Evolutionary conservation across 1,284 basidiomycete species (phyloP), one percentile per base, ranked within the genome.

Genomic region (Puccinia hordei): DNA sequence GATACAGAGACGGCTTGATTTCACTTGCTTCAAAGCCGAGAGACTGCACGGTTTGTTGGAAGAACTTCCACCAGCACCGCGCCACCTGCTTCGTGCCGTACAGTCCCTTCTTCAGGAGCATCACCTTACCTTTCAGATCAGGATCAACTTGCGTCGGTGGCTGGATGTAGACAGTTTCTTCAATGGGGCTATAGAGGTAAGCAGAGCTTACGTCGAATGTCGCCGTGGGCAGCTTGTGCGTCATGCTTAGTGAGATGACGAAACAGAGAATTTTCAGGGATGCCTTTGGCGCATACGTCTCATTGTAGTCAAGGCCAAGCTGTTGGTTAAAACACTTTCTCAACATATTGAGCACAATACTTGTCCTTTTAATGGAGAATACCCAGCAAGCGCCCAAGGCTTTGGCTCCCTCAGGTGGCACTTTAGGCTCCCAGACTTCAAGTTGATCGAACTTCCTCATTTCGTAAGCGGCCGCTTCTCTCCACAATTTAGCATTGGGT

Each of bases 41-140:
- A 15, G n/a, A n/a, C 33, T 19, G 13, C 61, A 30, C 73, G 61
- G 10, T 33, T 74, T 46, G 33, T 13, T 55, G 24, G 24, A 74
- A 44, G 38, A 74, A 74, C 41, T 57, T 35, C 73, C 73, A 74
- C 73, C 55, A 71, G 30, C 68, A 71, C 3, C 68, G 15, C 22
- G 33, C 68, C 5, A 15, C 68, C 41, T 74, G 24, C 35, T n/a
- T 33, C 1, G 49, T 74, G 3, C 73, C 73, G 22, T 76, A 76
- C 59, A 76, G 12, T 24, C 59, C 73, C 22, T 59, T 55, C 30
- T 73, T 55, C 19, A 73, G 38, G 15, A 4, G 4, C 38, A 41
- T 41, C 6, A 41, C 12, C 38, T 41, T 41, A 4, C 38, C 38
- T 41, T 41, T 41, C 6, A 41, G 38, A 4, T 41, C 12, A 12